Evolutionary conservation across 495 filamentous ascomycete species (phyloP).

Genomic region (Xylaria flabelliformis): DNA sequence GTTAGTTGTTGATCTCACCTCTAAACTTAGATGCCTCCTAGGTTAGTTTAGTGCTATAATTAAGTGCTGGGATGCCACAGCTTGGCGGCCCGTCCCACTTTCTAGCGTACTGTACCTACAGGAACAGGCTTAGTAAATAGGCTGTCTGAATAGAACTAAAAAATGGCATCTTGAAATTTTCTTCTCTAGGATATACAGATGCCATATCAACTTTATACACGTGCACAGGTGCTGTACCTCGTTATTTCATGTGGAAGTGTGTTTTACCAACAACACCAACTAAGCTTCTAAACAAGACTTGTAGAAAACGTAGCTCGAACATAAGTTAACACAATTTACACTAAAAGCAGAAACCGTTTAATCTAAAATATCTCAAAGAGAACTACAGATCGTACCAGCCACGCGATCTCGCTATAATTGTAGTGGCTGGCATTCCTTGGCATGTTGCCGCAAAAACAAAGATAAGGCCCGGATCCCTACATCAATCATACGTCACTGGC

Average conservation of each 20-base stretch:
- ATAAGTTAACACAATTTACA: background rate
- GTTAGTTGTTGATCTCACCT: background rate
- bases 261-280: background rate
- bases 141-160: background rate
- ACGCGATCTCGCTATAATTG: background rate
- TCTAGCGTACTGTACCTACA: background rate
- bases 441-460: background rate
- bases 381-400: background rate
- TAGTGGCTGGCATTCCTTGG: background rate
- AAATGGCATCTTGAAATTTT: too few species aligned
- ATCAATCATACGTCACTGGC: constrained; percentile 16
- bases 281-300: background rate
- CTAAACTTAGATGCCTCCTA: background rate
- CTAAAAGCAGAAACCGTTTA: background rate
- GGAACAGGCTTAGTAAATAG: background rate
- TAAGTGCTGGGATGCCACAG: background rate
- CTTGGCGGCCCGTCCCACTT: background rate
- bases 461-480: background rate
- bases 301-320: background rate
- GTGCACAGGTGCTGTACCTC: background rate
- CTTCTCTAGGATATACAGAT: background rate
- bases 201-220: background rate
- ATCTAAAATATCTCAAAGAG: background rate
- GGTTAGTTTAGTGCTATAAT: background rate
- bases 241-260: too few species aligned